phyloP scores from a whole-genome alignment of 164 flowering plant species.

The Magnolia officinalis region DNA sequence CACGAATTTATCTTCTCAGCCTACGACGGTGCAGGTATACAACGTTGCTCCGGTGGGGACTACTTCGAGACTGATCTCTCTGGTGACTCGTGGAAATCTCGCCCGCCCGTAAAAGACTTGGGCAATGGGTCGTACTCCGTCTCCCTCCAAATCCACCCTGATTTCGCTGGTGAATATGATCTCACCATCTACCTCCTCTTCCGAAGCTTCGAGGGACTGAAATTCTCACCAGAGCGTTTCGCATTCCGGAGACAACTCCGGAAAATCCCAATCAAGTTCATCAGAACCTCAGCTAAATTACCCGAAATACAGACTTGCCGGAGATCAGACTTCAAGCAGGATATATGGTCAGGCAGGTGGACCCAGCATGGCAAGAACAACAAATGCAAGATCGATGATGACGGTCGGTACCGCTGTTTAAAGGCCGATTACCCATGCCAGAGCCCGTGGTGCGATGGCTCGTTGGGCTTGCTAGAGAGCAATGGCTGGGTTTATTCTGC shows the following conservation, averaged over 20 bases:
- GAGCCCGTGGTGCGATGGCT: constrained; percentile 78
- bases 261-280: constrained; percentile 39
- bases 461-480: constrained; percentile 74
- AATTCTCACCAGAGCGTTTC: constrained; percentile 52
- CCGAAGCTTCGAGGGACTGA: constrained; percentile 72
- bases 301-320: constrained; percentile 43
- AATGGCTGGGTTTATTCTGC: constrained; percentile 96
- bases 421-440: constrained; percentile 43
- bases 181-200: constrained; percentile 64
- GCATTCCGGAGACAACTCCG: constrained; percentile 48
- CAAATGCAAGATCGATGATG: constrained; percentile 48
- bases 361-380: constrained; percentile 70
- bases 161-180: constrained; percentile 58
- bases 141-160: constrained; percentile 77
- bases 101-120: constrained; percentile 70
- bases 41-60: constrained; percentile 73
- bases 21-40: constrained; percentile 50
- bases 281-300: constrained; percentile 17
- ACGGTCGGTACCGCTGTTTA: constrained; percentile 77
- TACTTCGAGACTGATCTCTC: constrained; percentile 85
- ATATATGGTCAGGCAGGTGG: constrained; percentile 86
- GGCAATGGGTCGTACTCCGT: constrained; percentile 69
- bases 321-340: constrained; percentile 46
- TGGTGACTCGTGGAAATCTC: constrained; percentile 77
- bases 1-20: constrained; percentile 68